Percentiles rank a stretch among this genome's conserved stretches.
phyloP scores from a whole-genome alignment of 1,284 basidiomycete genomes.

The Flammula alnicola region DNA sequence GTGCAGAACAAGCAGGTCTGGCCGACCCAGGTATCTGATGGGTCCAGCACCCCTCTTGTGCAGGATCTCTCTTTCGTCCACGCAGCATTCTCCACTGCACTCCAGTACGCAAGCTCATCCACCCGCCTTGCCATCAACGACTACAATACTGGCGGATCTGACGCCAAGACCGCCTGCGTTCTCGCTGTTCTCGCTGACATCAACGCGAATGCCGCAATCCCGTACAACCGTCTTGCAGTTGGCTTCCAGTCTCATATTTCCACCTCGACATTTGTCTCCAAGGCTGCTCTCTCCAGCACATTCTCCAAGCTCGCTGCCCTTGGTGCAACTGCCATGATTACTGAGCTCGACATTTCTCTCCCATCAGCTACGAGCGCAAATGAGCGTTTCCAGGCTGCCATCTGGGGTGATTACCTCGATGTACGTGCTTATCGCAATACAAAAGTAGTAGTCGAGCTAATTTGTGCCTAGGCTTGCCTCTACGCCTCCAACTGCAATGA shows the following conservation, averaged over 20 bases:
- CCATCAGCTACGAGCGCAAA: constrained; percentile 14
- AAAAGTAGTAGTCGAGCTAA: background rate
- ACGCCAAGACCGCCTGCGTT: constrained; percentile 19
- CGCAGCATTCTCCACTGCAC: constrained; percentile 17
- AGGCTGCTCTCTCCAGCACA: constrained; percentile 12
- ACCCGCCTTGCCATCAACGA: constrained; percentile 21
- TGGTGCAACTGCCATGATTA: constrained; percentile 18
- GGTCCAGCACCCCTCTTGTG: constrained; percentile 12
- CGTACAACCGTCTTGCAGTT: constrained; percentile 19
- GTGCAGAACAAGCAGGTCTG: constrained; percentile 18
- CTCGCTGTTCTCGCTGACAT: constrained; percentile 18
- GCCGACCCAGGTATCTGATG: constrained; percentile 16
- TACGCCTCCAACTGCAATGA: constrained; percentile 18
- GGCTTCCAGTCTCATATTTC: constrained; percentile 21
- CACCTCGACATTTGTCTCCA: constrained; percentile 9
- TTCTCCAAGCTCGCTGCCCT: constrained; percentile 17
- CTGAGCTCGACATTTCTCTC: constrained; percentile 17
- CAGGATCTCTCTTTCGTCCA: constrained; percentile 19
- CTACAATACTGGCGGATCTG: constrained; percentile 18
- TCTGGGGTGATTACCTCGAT: constrained; percentile 21
- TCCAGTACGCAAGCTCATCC: constrained; percentile 15
- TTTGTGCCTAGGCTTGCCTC: constrained; percentile 13
- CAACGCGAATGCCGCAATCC: constrained; percentile 18
- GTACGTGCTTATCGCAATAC: constrained; percentile 10
- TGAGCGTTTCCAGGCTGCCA: constrained; percentile 20